Percentiles rank a stretch among this genome's conserved stretches.
Evolutionary conservation across 345 rosid genomes (phyloP).

Genomic region (Pelargonium nanum): DNA sequence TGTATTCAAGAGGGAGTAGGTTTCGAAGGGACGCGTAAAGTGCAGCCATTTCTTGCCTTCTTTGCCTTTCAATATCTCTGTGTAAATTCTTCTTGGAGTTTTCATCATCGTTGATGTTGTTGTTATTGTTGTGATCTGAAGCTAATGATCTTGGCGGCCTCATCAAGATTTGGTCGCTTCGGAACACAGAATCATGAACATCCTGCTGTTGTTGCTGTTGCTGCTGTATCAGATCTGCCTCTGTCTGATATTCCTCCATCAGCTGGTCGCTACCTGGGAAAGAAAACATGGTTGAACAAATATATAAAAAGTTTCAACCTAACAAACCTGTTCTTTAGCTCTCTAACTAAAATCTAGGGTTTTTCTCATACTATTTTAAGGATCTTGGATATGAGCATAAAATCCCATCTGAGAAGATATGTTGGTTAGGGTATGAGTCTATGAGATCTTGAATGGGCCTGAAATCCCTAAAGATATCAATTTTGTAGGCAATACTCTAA

Average conservation of each 20-base stretch:
- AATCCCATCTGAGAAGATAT: neutral
- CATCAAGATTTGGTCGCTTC: neutral
- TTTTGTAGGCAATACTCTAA: no score
- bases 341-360: neutral
- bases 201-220: neutral
- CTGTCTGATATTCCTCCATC: neutral
- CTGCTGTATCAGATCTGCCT: neutral
- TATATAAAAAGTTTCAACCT: neutral
- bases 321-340: neutral
- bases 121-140: no score
- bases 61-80: conserved; percentile 56
- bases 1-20: conserved; percentile 58
- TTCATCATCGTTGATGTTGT: neutral
- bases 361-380: no score
- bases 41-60: conserved; percentile 72
- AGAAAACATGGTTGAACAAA: neutral
- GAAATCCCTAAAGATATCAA: no score
- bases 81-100: conserved; percentile 51
- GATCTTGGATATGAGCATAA: neutral
- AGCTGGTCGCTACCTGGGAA: neutral
- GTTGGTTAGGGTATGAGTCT: neutral
- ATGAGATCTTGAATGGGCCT: neutral
- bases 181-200: neutral
- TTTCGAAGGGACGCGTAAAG: conserved; percentile 48
- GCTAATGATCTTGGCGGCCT: neutral